phyloP scores from a whole-genome alignment of 345 rosid genomes.

The Rhizophora apiculata region DNA sequence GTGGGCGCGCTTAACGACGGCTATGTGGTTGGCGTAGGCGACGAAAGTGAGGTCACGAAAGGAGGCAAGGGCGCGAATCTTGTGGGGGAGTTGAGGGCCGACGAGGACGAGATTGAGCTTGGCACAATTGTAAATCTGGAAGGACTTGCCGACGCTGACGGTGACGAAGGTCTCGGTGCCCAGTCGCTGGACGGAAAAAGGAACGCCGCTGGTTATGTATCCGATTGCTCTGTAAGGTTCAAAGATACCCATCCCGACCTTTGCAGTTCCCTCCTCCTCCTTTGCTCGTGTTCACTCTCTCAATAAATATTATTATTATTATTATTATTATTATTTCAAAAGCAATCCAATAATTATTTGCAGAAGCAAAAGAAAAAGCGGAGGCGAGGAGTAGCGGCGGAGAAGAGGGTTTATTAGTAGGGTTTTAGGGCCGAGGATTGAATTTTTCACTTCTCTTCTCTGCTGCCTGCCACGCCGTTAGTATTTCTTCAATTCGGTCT shows the following conservation, averaged over 20 bases:
- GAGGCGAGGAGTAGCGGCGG: too few species aligned
- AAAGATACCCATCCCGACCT: constrained; percentile 68
- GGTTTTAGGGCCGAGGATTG: too few species aligned
- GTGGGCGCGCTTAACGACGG: constrained; percentile 78
- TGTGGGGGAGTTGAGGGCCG: constrained; percentile 82
- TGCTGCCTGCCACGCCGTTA: too few species aligned
- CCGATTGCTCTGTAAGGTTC: constrained; percentile 92
- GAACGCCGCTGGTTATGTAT: constrained; percentile 73
- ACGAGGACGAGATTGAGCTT: constrained; percentile 73
- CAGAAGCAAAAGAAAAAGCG: too few species aligned
- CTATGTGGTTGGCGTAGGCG: constrained; percentile 66
- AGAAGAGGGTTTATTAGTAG: too few species aligned
- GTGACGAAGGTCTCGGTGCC: constrained; percentile 93
- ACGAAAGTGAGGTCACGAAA: constrained; percentile 84
- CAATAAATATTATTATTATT: too few species aligned
- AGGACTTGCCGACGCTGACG: constrained; percentile 90
- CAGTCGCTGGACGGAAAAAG: constrained; percentile 79
- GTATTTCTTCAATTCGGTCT: too few species aligned
- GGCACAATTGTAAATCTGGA: constrained; percentile 88
- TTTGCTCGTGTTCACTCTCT: neutral
- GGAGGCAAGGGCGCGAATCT: constrained; percentile 85
- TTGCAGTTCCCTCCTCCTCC: too few species aligned
- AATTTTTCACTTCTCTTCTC: too few species aligned
- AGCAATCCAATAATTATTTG: too few species aligned
- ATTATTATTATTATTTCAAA: too few species aligned